Percentiles rank a stretch among this genome's conserved stretches.
phyloP scores from a whole-genome alignment of 169 alveolate genomes.

The Plasmodium falciparum region DNA sequence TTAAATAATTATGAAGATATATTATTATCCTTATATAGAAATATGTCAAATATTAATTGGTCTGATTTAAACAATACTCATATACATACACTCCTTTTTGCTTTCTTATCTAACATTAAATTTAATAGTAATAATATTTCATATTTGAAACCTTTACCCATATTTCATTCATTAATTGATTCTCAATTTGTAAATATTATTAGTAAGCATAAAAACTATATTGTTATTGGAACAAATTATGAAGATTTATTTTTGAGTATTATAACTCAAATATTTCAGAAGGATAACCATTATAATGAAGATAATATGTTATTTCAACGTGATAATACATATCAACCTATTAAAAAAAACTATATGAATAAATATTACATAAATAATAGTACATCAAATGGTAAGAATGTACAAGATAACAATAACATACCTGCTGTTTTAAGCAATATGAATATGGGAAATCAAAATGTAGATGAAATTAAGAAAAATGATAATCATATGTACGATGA shows the following conservation, averaged over 20 bases:
- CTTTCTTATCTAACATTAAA: constrained; percentile 30
- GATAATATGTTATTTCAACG: neutral
- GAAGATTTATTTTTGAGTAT: constrained; percentile 21
- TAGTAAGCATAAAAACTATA: constrained; percentile 19
- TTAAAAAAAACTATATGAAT: neutral
- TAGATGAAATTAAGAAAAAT: neutral
- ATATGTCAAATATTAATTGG: constrained; percentile 34
- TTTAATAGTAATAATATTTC: constrained; percentile 62
- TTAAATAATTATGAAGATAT: constrained; percentile 56
- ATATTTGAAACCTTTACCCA: constrained; percentile 48
- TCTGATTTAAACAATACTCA: constrained; percentile 8
- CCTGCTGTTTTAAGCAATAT: neutral
- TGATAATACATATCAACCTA: neutral
- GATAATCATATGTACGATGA: neutral
- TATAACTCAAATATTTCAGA: neutral
- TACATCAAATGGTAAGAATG: neutral
- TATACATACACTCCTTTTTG: constrained; percentile 9
- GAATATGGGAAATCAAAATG: neutral
- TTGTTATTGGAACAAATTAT: constrained; percentile 25
- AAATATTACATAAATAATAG: neutral
- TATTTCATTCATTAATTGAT: constrained; percentile 56
- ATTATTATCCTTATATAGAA: constrained; percentile 46
- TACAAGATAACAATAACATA: no score
- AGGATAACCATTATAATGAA: neutral
- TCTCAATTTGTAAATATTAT: constrained; percentile 18